These are phyloP conservation scores for Cladophialophora exuberans DNA, from an alignment of 2,329 filamentous ascomycete species.

Conservation along the genomic window DNA sequence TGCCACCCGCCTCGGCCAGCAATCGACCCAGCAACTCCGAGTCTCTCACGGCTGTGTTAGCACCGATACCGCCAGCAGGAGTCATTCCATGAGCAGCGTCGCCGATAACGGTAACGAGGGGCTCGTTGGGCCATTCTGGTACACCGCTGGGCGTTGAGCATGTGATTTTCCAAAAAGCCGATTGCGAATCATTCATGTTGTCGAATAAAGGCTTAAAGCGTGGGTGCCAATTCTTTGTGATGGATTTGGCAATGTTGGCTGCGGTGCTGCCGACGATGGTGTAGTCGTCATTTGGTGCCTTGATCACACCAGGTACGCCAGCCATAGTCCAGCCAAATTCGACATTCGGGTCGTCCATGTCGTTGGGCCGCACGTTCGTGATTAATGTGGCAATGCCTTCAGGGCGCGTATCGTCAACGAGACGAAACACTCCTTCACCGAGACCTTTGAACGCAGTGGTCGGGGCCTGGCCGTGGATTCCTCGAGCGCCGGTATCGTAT, in stretches of 20 bases:
- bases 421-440: conserved; percentile 65
- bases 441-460: conserved; percentile 63
- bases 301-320: conserved; percentile 60
- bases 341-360: conserved; percentile 61
- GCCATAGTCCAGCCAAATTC: conserved; percentile 68
- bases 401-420: conserved; percentile 53
- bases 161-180: conserved; percentile 40
- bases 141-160: conserved; percentile 41
- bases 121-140: conserved; percentile 38
- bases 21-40: conserved; percentile 49
- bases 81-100: conserved; percentile 53
- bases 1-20: conserved; percentile 57
- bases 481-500: conserved; percentile 65
- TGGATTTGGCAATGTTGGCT: conserved; percentile 28
- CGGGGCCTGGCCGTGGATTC: conserved; percentile 68
- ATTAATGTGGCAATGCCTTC: conserved; percentile 59
- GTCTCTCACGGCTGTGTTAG: conserved; percentile 50
- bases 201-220: conserved; percentile 34
- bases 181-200: conserved; percentile 36
- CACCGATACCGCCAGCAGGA: conserved; percentile 50
- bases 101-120: conserved; percentile 47
- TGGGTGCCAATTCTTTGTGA: conserved; percentile 36
- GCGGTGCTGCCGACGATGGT: conserved; percentile 56
- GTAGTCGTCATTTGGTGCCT: conserved; percentile 63
- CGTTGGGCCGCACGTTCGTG: conserved; percentile 64